These are phyloP conservation scores for Raddia distichophylla DNA, from an alignment of 176 grass and related monocot genomes.

Conservation along the genomic window DNA sequence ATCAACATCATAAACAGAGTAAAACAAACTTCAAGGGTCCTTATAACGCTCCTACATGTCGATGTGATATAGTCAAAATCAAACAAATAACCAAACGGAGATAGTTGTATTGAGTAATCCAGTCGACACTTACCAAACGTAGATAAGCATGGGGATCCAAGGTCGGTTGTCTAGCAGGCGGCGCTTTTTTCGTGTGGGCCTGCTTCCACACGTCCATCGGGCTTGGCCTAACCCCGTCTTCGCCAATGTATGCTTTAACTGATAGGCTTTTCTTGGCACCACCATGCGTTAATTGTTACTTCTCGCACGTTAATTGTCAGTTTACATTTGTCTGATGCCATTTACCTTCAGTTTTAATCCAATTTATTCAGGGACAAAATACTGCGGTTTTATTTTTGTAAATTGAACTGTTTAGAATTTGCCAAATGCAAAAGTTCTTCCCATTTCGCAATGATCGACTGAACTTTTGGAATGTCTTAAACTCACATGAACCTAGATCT, in stretches of 20 bases:
- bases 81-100: too few species aligned
- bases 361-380: conserved; percentile 8
- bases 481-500: background rate
- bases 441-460: background rate
- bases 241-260: conserved; percentile 29
- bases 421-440: conserved; percentile 10
- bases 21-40: too few species aligned
- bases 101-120: too few species aligned
- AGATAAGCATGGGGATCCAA: too few species aligned
- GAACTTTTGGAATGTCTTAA: background rate
- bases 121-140: too few species aligned
- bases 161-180: too few species aligned
- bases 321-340: background rate
- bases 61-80: too few species aligned
- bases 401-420: background rate
- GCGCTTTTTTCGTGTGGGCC: too few species aligned
- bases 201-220: too few species aligned
- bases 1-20: too few species aligned
- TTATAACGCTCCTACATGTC: too few species aligned
- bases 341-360: background rate
- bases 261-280: conserved; percentile 8
- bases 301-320: conserved; percentile 6
- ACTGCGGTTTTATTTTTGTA: conserved; percentile 1
- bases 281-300: background rate
- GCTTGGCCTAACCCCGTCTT: too few species aligned